phyloP scores from a whole-genome alignment of 2,329 filamentous ascomycete species.

The Colletotrichum brevisporum region DNA sequence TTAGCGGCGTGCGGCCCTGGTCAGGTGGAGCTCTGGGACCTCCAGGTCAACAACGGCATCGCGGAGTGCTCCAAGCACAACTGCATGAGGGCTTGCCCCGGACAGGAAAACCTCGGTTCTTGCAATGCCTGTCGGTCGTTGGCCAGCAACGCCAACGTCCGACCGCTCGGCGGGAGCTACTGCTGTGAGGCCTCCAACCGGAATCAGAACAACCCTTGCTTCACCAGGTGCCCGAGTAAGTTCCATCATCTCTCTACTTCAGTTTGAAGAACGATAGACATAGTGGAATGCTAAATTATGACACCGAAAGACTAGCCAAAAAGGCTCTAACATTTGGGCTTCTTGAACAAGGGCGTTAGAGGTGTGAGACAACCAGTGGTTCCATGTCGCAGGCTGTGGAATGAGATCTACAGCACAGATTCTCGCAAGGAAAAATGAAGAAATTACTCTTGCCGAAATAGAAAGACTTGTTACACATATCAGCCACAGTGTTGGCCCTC shows the following conservation, averaged over 20 bases:
- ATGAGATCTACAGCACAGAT: no score
- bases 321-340: no score
- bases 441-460: no score
- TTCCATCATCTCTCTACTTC: background rate
- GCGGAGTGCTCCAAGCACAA: background rate
- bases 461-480: no score
- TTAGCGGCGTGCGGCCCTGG: background rate
- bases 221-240: background rate
- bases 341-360: no score
- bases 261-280: no score
- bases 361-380: no score
- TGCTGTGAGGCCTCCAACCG: constrained; percentile 1
- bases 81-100: background rate
- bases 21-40: constrained; percentile 15
- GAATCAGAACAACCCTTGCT: background rate
- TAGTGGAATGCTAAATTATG: no score
- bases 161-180: constrained; percentile 11
- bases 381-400: no score
- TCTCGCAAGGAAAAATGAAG: no score
- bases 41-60: constrained; percentile 3
- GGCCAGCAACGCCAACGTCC: background rate
- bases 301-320: no score
- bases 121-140: constrained; percentile 6
- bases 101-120: background rate
- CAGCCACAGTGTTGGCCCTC: no score